phyloP scores from a whole-genome alignment of 768 basidiomycete species.

The Lentinula raphanica region DNA sequence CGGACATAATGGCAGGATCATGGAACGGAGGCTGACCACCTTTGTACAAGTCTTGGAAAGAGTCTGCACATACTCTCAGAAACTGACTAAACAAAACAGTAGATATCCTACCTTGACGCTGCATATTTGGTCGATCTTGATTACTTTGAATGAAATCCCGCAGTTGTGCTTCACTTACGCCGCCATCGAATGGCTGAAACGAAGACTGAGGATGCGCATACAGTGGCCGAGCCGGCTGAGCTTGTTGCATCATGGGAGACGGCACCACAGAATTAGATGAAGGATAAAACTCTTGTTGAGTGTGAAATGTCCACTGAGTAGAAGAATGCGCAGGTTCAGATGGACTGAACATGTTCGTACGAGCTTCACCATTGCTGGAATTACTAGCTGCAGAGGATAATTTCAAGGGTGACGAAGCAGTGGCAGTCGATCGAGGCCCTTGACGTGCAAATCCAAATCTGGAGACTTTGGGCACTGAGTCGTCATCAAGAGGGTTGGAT shows the following conservation, averaged over 20 bases:
- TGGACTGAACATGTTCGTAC: slow-evolving; percentile 22
- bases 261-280: slow-evolving; percentile 32
- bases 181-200: slow-evolving; percentile 50
- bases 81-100: slow-evolving; percentile 18
- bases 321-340: slow-evolving; percentile 29
- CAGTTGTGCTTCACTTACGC: slow-evolving; percentile 70
- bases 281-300: slow-evolving; percentile 38
- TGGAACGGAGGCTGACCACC: slow-evolving; percentile 43
- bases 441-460: slow-evolving; percentile 73
- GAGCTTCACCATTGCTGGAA: slow-evolving; percentile 41
- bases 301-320: slow-evolving; percentile 40
- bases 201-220: slow-evolving; percentile 34
- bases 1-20: slow-evolving; percentile 81
- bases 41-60: slow-evolving; percentile 27
- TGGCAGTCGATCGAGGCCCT: slow-evolving; percentile 53
- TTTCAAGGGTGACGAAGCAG: slow-evolving; percentile 55
- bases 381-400: slow-evolving; percentile 49
- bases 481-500: slow-evolving; percentile 48
- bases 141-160: slow-evolving; percentile 72
- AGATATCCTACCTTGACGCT: slow-evolving; percentile 35
- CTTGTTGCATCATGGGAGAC: slow-evolving; percentile 46
- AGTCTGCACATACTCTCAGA: slow-evolving; percentile 27
- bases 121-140: slow-evolving; percentile 35
- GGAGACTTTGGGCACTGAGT: slow-evolving; percentile 61
- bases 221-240: slow-evolving; percentile 33